Base-by-base conservation (phyloP, 2,329 filamentous ascomycete genomes). In the Cytospora schulzeri region DNA sequence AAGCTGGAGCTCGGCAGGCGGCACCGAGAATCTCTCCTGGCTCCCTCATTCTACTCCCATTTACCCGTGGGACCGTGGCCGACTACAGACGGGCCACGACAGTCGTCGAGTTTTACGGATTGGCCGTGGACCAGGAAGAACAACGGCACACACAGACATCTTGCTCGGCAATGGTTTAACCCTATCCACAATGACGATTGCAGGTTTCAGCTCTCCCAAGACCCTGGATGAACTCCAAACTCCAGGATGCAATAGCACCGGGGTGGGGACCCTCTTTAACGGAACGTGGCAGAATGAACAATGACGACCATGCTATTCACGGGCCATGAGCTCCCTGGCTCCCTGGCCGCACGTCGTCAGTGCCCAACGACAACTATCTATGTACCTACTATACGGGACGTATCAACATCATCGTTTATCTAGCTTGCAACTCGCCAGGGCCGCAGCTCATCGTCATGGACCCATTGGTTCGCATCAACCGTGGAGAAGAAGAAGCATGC, bases 341-440 rank as follows among this genome's bases (percentile, higher is more conserved):
- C 4, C 29, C n/a, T 56, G 22, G n/a, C n/a, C 48, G 28, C 59
- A n/a, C n/a, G n/a, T 56, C 22, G 4, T 62, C 60, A 52, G 2
- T 62, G 60, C 60, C 60, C 60, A 61, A 61, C 59, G 33, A 50
- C 35, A 50, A n/a, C 59, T 41, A 1, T 22, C 11, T 9, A 8
- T 12, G 41, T 3, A 7, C 11, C 6, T 19, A 41, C 14, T 41
- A n/a, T n/a, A n/a, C 29, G 29, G 29, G 29, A 31, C 29, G 29
- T 31, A 31, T 17, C 19, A 48, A 22, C 15, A 31, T 53, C 24
- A 28, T 17, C 38, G 48, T n/a, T 24, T 29, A 50, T 29, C 60
- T 35, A 24, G 29, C 52, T 53, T 45, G n/a, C n/a, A 24, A 54
- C 53, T 35, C 53, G 41, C 29, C 52, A 56, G 38, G 52, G 41